phyloP scores from a whole-genome alignment of 345 rosid genomes.

The Heritiera littoralis region DNA sequence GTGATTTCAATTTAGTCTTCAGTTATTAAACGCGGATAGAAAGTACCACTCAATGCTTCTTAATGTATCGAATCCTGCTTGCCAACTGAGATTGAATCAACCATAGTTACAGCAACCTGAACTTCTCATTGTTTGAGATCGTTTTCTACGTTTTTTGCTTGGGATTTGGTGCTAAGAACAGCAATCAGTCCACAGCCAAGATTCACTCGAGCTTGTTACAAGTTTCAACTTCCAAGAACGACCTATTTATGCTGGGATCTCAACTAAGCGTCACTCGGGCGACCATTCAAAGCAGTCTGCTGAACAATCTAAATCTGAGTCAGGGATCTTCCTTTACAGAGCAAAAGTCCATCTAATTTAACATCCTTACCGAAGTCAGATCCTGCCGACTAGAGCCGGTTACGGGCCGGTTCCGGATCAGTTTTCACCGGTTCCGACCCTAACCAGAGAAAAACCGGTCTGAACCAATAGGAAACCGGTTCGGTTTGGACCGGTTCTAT shows the following conservation, averaged over 20 bases:
- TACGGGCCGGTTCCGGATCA: no score
- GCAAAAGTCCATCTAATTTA: not conserved
- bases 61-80: not conserved
- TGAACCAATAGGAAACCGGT: no score
- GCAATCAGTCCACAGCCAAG: not conserved
- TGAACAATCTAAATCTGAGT: slow-evolving; percentile 5
- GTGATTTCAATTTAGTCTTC: not conserved
- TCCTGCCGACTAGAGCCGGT: no score
- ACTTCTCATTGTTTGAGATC: not conserved
- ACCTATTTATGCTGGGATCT: not conserved
- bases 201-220: not conserved
- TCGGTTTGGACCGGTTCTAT: no score
- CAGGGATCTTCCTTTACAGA: not conserved
- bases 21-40: not conserved
- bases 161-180: not conserved
- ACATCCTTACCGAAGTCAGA: not conserved
- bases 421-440: no score
- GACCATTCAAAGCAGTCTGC: not conserved
- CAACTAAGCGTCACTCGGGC: not conserved
- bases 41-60: not conserved
- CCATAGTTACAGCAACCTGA: not conserved
- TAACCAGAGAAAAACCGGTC: no score
- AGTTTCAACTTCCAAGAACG: not conserved
- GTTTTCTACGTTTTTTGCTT: not conserved
- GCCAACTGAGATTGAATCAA: slow-evolving; percentile 3